phyloP scores from a whole-genome alignment of 2,329 filamentous ascomycete species.

The Fusarium musae region DNA sequence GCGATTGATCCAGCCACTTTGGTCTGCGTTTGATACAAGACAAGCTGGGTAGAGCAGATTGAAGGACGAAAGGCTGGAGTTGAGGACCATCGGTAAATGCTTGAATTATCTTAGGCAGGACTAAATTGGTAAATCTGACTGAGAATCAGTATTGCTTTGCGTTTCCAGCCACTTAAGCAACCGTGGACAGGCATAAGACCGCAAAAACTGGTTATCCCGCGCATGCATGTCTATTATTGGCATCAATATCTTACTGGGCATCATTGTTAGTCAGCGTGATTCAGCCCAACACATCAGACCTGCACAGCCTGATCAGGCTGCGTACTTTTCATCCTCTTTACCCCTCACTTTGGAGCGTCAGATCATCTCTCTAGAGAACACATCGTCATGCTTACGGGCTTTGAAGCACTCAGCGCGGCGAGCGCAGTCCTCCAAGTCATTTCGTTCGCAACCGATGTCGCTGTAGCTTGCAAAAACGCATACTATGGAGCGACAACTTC shows the following conservation, averaged over 20 bases:
- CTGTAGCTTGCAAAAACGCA: background rate
- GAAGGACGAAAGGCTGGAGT: too few species aligned
- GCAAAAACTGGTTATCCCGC: background rate
- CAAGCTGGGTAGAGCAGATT: too few species aligned
- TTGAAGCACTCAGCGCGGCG: slow-evolving; percentile 21
- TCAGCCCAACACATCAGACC: background rate
- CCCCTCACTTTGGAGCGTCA: background rate
- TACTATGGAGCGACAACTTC: slow-evolving; percentile 6
- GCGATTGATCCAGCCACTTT: background rate
- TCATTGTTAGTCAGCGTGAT: accelerated
- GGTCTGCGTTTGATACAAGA: background rate
- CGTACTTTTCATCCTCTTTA: background rate
- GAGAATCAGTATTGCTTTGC: too few species aligned
- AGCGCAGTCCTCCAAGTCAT: slow-evolving; percentile 30
- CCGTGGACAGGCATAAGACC: background rate
- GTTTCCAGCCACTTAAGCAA: background rate
- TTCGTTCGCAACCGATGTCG: background rate
- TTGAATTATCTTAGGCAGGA: too few species aligned
- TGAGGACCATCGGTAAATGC: too few species aligned
- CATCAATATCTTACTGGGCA: accelerated
- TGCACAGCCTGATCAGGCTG: slow-evolving; percentile 1
- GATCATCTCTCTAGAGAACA: accelerated
- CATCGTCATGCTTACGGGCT: background rate
- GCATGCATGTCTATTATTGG: background rate
- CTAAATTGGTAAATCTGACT: too few species aligned